Base-by-base conservation (phyloP, 495 filamentous ascomycete genomes). In the Aspergillus cavernicola region DNA sequence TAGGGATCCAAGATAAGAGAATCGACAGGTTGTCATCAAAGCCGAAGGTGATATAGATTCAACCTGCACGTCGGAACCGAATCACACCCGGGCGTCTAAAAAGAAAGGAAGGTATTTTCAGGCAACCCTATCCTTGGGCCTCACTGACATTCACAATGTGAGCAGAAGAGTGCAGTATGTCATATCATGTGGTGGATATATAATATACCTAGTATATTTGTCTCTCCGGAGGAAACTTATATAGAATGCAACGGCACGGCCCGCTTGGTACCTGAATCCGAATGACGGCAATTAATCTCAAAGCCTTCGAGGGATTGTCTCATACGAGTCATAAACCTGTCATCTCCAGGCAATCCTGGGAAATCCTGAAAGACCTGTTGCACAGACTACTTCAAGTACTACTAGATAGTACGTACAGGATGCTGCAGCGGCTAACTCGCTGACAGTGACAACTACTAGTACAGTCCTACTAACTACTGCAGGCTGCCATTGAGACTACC, bases 211-310 rank as follows among this genome's bases (percentile, higher is more conserved):
- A n/a, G n/a, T n/a, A n/a, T n/a, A n/a, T n/a, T n/a, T n/a, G n/a
- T 20, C 3, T 35, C 10, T 33, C 18, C 18, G 44, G 36, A 36
- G 31, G 31, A 31, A 36, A 28, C 39, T 15, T 6, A 36, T 20
- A 18, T 38, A 20, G 22, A n/a, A 42, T 46, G 43, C 18, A 32
- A 40, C 52, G 57, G 49, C 57, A 55, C 57, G 53, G 52, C 49
- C 49, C 53, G 58, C 48, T 37, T 48, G 48, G 35, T 51, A 39
- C 35, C 49, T 52, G 36, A 18, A 15, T 20, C 38, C 29, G 48
- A 39, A 50, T 16, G 32, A 16, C 16, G 15, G 28, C 29, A 52
- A 40, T 40, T 22, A 22, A 23, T 33, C 24, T 10, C 40, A 23
- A 32, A 23, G 15, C 23, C 41, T 39, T 37, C 7, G 11, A 26